These are phyloP conservation scores for Aegilops tauschii DNA, from an alignment of 176 grass and related monocot genomes.

Conservation along the genomic window DNA sequence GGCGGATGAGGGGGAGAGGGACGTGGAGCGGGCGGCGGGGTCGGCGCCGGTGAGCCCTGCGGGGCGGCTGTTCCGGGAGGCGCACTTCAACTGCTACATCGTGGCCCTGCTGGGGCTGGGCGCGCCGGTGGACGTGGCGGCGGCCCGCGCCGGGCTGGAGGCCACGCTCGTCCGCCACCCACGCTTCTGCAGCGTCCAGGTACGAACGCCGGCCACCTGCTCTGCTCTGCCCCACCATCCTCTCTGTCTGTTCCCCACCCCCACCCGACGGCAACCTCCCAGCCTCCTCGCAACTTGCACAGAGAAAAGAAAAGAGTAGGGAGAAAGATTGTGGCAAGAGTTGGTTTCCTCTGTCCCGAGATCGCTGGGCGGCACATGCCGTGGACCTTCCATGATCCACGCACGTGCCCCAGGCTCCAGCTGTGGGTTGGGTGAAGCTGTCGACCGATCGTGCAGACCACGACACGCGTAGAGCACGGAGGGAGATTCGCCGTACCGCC, in stretches of 20 bases:
- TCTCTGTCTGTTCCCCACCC: neutral
- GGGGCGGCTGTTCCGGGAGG: constrained; percentile 72
- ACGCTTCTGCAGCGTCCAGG: constrained; percentile 87
- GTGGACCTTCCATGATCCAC: neutral
- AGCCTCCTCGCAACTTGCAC: neutral
- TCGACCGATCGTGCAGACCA: too few species aligned
- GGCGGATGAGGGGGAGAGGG: neutral
- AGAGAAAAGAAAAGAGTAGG: too few species aligned
- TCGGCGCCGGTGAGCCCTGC: constrained; percentile 73
- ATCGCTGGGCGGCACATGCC: neutral
- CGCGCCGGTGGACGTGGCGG: constrained; percentile 34
- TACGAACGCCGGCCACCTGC: neutral
- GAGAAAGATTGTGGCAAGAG: neutral
- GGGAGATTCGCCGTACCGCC: too few species aligned
- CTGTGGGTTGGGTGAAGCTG: too few species aligned
- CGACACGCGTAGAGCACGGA: too few species aligned
- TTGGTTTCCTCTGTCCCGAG: neutral
- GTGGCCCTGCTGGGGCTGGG: constrained; percentile 56
- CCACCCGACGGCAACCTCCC: too few species aligned
- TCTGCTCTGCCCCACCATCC: neutral
- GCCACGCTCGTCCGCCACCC: constrained; percentile 70
- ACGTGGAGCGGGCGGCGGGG: neutral
- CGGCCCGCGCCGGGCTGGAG: constrained; percentile 46
- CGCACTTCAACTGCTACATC: constrained; percentile 79
- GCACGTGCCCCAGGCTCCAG: too few species aligned